Evolutionary conservation across 331 rosid genomes (phyloP).

Genomic region (Malus hybrid): DNA sequence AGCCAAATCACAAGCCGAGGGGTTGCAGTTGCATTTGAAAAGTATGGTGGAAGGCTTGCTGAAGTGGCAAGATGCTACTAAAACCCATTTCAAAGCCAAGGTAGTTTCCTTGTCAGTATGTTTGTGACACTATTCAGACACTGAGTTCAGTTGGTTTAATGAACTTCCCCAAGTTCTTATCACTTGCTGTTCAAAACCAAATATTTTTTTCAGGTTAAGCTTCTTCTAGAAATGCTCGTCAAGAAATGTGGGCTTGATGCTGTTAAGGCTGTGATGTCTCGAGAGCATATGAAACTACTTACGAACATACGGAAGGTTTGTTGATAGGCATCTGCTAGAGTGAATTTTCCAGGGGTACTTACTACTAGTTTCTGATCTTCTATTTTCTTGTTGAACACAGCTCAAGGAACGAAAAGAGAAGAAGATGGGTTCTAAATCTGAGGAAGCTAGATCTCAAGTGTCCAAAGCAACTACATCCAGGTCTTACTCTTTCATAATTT

Average conservation of each 20-base stretch:
- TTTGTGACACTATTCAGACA: neutral
- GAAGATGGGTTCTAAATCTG: slow-evolving; percentile 49
- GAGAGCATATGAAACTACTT: slow-evolving; percentile 88
- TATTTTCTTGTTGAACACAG: slow-evolving; percentile 29
- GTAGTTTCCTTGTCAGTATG: slow-evolving; percentile 29
- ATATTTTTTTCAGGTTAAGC: slow-evolving; percentile 51
- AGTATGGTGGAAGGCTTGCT: slow-evolving; percentile 79
- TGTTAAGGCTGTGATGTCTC: slow-evolving; percentile 86
- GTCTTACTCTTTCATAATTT: slow-evolving; percentile 21
- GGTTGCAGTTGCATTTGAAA: slow-evolving; percentile 56
- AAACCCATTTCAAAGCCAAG: slow-evolving; percentile 80
- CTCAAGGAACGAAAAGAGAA: slow-evolving; percentile 73
- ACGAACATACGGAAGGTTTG: slow-evolving; percentile 85
- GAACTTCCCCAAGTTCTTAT: neutral
- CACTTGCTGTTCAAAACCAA: slow-evolving; percentile 4
- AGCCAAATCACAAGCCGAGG: slow-evolving; percentile 78
- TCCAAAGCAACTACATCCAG: slow-evolving; percentile 83
- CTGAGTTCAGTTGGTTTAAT: slow-evolving; percentile 11
- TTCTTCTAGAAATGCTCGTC: slow-evolving; percentile 81
- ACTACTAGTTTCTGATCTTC: slow-evolving; percentile 1
- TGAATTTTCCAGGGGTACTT: neutral
- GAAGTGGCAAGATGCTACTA: slow-evolving; percentile 81
- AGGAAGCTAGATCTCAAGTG: slow-evolving; percentile 55
- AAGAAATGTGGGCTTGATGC: slow-evolving; percentile 83
- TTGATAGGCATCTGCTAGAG: slow-evolving; percentile 1